These are phyloP conservation scores for Termitomyces sp. DNA, from an alignment of 768 basidiomycete genomes.

Conservation along the genomic window DNA sequence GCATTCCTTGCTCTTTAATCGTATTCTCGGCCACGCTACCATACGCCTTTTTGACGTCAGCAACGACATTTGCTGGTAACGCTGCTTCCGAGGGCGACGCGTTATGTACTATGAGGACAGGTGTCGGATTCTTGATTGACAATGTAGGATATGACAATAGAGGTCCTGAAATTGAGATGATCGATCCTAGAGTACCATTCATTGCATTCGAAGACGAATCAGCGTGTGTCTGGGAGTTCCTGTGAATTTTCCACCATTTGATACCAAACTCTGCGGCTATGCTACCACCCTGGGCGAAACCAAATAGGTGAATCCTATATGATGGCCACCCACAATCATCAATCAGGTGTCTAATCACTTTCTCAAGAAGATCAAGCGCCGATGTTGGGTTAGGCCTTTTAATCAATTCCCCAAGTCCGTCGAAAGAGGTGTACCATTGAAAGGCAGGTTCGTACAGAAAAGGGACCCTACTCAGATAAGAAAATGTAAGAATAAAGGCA, in stretches of 20 bases:
- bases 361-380: constrained; percentile 50
- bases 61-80: constrained; percentile 37
- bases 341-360: constrained; percentile 51
- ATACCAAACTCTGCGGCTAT: constrained; percentile 67
- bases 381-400: constrained; percentile 66
- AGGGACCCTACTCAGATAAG: constrained; percentile 48
- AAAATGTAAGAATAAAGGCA: neutral
- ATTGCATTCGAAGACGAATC: constrained; percentile 12
- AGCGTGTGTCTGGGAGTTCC: constrained; percentile 9
- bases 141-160: constrained; percentile 75
- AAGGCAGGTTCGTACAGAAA: constrained; percentile 74
- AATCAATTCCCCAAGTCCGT: constrained; percentile 69
- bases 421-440: constrained; percentile 86
- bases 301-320: constrained; percentile 75
- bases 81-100: constrained; percentile 37
- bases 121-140: constrained; percentile 46
- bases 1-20: constrained; percentile 60
- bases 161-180: constrained; percentile 66
- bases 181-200: constrained; percentile 45
- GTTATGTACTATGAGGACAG: constrained; percentile 55
- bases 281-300: constrained; percentile 84
- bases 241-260: constrained; percentile 42
- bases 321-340: constrained; percentile 60
- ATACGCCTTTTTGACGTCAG: constrained; percentile 60
- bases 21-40: constrained; percentile 40